Base-by-base conservation (phyloP, 352 stramenopile genomes). In the Globisporangium viniferum region DNA sequence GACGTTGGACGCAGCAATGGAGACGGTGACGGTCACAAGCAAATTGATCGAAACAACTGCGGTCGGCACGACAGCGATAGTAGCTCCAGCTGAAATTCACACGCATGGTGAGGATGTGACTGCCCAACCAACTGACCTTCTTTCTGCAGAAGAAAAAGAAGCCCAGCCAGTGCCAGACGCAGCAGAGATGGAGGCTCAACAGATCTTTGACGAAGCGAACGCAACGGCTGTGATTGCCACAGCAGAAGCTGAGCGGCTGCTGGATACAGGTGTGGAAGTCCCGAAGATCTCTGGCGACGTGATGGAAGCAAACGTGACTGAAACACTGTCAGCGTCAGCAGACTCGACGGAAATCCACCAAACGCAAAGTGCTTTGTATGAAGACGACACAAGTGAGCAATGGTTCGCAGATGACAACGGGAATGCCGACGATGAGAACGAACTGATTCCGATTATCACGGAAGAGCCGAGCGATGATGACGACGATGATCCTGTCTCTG, bases 401-500 rank as follows among this genome's bases (percentile, higher is more conserved):
- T 71, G 66, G 66, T 71, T 71, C 27, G 15, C 51, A n/a, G 57
- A 70, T 22, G 59, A 71, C 15, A 54, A 68, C 15, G 59, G 27
- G 2, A 55, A 65, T 10, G 56, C 51, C 10, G 60, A 72, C 8
- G 33, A 53, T 18, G 61, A 66, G 10, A 36, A 46, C 39, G 60
- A 54, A 12, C 39, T 71, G 24, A 71, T 71, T 31, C 66, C 66
- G 0, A 27, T 71, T 10, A 20, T 36, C 5, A 51, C 54, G 48
- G 53, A 62, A 36, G 59, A 62, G 36, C 35, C 35, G 35, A 65
- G 56, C 2, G 56, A 66, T 35, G 66, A 67, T 3, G 59, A 70
- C 65, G 58, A 64, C 24, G 59, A 71, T 59, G 58, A 71, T 2
- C 59, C 59, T 1, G 39, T 71, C 15, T 71, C 67, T 36, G 24